Conservation (phyloP, 768 basidiomycete genomes). For the Leccinum barrowsii region DNA sequence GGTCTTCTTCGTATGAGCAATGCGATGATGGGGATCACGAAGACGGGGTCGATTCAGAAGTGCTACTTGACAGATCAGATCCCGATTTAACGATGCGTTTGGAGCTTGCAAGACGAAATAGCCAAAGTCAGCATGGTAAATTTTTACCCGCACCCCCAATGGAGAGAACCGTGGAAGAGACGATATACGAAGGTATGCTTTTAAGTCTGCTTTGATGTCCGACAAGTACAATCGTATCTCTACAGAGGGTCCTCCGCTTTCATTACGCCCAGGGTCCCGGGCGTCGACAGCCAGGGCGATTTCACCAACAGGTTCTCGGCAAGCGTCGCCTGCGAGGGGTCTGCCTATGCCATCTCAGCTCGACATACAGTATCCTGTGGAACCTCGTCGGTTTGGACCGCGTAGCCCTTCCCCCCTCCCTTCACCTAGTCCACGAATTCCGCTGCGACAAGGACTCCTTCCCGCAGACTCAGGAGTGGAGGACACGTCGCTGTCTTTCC, state of each 20-base stretch:
- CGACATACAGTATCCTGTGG: constrained; percentile 45
- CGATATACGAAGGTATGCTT: constrained; percentile 72
- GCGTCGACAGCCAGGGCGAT: constrained; percentile 41
- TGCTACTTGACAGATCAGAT: constrained; percentile 61
- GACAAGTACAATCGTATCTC: neutral
- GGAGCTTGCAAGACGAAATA: constrained; percentile 82
- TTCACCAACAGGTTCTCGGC: constrained; percentile 46
- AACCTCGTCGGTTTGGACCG: constrained; percentile 69
- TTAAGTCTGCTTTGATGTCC: constrained; percentile 2
- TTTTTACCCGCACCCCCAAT: constrained; percentile 36
- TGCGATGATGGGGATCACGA: constrained; percentile 38
- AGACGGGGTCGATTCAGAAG: constrained; percentile 42
- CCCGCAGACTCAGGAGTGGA: constrained; percentile 46
- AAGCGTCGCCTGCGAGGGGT: constrained; percentile 39
- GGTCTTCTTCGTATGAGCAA: constrained; percentile 43
- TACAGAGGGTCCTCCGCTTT: constrained; percentile 58
- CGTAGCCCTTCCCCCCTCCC: constrained; percentile 71
- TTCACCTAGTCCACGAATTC: constrained; percentile 37
- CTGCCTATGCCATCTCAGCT: constrained; percentile 36
- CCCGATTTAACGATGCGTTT: constrained; percentile 73
- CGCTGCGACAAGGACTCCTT: constrained; percentile 32
- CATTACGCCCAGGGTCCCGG: constrained; percentile 53
- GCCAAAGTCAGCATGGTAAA: constrained; percentile 66
- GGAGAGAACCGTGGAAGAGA: constrained; percentile 54
- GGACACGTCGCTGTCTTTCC: constrained; percentile 35